These are phyloP conservation scores for Galerina sulciceps DNA, from an alignment of 768 basidiomycete species.

Conservation along the genomic window DNA sequence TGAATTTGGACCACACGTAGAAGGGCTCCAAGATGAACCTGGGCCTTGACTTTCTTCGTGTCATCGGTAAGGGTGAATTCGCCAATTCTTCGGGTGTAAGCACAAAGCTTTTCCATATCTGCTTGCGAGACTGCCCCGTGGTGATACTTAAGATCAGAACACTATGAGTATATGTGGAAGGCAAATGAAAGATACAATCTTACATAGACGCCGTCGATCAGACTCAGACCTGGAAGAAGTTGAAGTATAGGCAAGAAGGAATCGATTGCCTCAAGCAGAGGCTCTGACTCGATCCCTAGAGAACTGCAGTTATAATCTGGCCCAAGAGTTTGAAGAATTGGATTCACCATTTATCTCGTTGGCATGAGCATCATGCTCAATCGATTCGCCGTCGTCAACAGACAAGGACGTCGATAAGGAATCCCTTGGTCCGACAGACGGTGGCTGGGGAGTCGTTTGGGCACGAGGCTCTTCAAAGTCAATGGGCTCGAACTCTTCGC, in stretches of 20 bases:
- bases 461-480: too few relatives aligned
- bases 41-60: neutral
- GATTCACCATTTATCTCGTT: too few relatives aligned
- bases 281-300: too few relatives aligned
- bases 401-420: too few relatives aligned
- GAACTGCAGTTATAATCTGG: too few relatives aligned
- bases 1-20: neutral
- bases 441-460: too few relatives aligned
- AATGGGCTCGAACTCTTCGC: too few relatives aligned
- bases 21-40: neutral
- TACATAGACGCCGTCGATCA: neutral
- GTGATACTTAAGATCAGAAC: neutral
- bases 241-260: neutral
- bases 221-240: neutral
- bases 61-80: neutral
- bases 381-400: too few relatives aligned
- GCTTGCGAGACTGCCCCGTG: neutral
- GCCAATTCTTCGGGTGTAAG: neutral
- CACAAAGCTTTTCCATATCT: neutral
- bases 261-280: neutral
- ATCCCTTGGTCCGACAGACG: too few relatives aligned
- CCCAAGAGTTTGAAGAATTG: too few relatives aligned
- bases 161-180: too few relatives aligned
- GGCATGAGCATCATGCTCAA: too few relatives aligned
- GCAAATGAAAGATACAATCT: neutral